Percentiles rank a stretch among this genome's conserved stretches.
phyloP scores from a whole-genome alignment of 2,329 filamentous ascomycete genomes.

The Cladosporium colombiae region DNA sequence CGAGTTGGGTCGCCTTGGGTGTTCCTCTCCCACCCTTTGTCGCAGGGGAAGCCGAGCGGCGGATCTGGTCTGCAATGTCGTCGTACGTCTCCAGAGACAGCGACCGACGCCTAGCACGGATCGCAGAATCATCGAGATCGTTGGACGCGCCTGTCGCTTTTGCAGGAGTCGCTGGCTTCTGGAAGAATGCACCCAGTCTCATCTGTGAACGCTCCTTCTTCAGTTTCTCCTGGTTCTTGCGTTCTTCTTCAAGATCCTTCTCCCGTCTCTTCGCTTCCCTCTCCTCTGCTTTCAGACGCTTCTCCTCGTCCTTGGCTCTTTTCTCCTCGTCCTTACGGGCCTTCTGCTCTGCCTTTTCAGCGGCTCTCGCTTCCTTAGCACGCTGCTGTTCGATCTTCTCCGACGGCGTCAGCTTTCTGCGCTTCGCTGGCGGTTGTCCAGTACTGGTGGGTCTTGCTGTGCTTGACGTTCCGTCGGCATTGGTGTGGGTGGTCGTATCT shows the following conservation, averaged over 20 bases:
- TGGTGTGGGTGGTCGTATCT: slow-evolving; percentile 19
- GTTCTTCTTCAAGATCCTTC: slow-evolving; percentile 36
- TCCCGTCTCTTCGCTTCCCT: slow-evolving; percentile 46
- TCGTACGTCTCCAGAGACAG: slow-evolving; percentile 38
- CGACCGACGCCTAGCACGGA: slow-evolving; percentile 38
- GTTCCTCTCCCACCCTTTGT: slow-evolving; percentile 26
- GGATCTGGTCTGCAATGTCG: slow-evolving; percentile 30
- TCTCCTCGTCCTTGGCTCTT: slow-evolving; percentile 27
- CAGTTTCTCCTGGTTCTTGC: slow-evolving; percentile 34
- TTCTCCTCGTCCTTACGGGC: slow-evolving; percentile 37
- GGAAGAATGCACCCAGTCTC: slow-evolving; percentile 49
- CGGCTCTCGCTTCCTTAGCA: slow-evolving; percentile 44
- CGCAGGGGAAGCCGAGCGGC: slow-evolving; percentile 29
- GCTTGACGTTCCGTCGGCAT: slow-evolving; percentile 12
- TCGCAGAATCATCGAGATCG: slow-evolving; percentile 34
- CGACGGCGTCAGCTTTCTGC: slow-evolving; percentile 39
- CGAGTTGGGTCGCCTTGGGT: slow-evolving; percentile 29
- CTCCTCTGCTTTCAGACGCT: slow-evolving; percentile 44
- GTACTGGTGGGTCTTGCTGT: slow-evolving; percentile 10
- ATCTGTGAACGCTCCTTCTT: slow-evolving; percentile 37
- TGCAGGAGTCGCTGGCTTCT: slow-evolving; percentile 39
- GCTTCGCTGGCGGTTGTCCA: slow-evolving; percentile 41
- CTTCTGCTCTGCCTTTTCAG: slow-evolving; percentile 44
- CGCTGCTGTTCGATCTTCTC: slow-evolving; percentile 45
- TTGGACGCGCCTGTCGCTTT: slow-evolving; percentile 29